Percentiles rank a stretch among this genome's conserved stretches.
Conservation (phyloP, 768 basidiomycete genomes). For the Collybia nuda region DNA sequence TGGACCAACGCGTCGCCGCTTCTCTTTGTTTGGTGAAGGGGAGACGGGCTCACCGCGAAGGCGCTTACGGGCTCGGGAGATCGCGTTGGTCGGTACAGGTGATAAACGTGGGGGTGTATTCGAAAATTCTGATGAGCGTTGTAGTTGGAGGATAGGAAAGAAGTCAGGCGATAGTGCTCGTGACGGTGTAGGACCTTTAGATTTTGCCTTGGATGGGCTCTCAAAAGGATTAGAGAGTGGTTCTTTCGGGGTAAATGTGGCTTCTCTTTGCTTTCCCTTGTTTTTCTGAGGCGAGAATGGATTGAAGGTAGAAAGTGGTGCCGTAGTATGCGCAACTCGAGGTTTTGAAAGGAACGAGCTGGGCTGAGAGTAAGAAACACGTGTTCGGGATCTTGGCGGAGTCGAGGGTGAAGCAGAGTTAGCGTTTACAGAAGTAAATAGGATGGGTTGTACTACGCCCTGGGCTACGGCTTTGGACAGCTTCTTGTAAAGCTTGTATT, state of each 20-base stretch:
- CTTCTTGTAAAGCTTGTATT: constrained; percentile 82
- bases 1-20: constrained; percentile 57
- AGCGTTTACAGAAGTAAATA: constrained; percentile 13
- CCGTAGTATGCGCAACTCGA: constrained; percentile 51
- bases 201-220: constrained; percentile 39
- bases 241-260: constrained; percentile 17
- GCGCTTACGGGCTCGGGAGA: constrained; percentile 75
- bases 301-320: constrained; percentile 60
- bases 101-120: constrained; percentile 22
- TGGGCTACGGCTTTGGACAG: constrained; percentile 49
- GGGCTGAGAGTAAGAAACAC: constrained; percentile 22
- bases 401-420: constrained; percentile 33
- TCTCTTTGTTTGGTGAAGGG: constrained; percentile 78
- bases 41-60: constrained; percentile 82
- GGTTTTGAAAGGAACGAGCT: constrained; percentile 42
- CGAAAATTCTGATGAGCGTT: constrained; percentile 17
- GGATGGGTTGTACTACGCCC: constrained; percentile 8
- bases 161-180: constrained; percentile 36
- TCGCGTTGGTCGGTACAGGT: constrained; percentile 36
- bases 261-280: constrained; percentile 42
- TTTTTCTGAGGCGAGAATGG: constrained; percentile 81
- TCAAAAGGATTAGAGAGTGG: constrained; percentile 41
- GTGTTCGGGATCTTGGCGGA: constrained; percentile 30
- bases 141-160: constrained; percentile 32
- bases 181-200: constrained; percentile 13